A percentile compares a stretch with the other conserved stretches of the same genome.
These are phyloP conservation scores for Trametes elegans DNA, from an alignment of 768 basidiomycete species.

Conservation along the genomic window DNA sequence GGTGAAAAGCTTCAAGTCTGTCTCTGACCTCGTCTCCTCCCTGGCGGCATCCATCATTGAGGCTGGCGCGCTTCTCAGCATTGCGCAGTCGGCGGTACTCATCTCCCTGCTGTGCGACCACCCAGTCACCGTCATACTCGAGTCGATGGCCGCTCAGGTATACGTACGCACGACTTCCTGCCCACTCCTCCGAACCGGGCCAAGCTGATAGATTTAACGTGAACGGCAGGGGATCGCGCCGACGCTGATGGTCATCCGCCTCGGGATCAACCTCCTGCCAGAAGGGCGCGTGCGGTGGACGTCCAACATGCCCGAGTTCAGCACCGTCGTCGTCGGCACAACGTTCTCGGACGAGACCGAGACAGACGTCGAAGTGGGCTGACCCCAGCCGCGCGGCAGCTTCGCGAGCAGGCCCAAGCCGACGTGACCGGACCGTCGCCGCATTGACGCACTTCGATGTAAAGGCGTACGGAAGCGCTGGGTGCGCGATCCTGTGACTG, in stretches of 20 bases:
- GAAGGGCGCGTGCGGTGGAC: slow-evolving; percentile 6
- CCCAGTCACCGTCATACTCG: slow-evolving; percentile 4
- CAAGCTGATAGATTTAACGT: background rate
- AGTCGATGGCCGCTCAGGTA: slow-evolving; percentile 8
- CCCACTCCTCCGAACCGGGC: background rate
- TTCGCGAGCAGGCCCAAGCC: background rate
- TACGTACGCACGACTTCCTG: slow-evolving; percentile 7
- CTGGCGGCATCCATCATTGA: slow-evolving; percentile 5
- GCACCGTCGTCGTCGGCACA: slow-evolving; percentile 13
- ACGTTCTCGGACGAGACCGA: background rate
- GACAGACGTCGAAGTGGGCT: slow-evolving; percentile 1
- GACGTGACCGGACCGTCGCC: background rate
- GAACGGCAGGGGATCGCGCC: slow-evolving; percentile 12
- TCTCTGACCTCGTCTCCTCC: background rate
- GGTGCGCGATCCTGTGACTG: no score
- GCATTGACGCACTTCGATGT: no score
- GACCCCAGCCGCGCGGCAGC: background rate
- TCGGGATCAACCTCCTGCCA: slow-evolving; percentile 10
- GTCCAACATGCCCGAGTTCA: slow-evolving; percentile 11
- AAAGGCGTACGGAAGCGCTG: no score
- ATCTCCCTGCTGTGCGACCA: slow-evolving; percentile 4
- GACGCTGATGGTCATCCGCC: slow-evolving; percentile 16
- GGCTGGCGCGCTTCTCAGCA: slow-evolving; percentile 7
- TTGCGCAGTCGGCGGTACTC: slow-evolving; percentile 2
- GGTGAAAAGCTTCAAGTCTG: background rate